phyloP scores from a whole-genome alignment of 2,329 filamentous ascomycete species.

The Penicillium concentricum region DNA sequence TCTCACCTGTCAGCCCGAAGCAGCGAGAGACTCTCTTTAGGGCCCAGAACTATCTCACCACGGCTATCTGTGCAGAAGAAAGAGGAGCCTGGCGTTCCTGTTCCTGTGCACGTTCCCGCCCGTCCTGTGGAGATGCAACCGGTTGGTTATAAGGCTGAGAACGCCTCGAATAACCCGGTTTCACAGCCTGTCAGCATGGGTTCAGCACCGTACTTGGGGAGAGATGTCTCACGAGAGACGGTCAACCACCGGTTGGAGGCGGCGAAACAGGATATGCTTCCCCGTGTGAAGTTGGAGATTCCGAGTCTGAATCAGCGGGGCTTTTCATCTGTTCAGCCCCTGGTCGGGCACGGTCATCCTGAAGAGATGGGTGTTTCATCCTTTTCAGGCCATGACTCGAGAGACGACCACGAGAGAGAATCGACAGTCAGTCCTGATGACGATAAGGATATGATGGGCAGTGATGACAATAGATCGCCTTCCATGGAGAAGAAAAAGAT shows the following conservation, averaged over 20 bases:
- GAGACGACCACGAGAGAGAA: constrained; percentile 20
- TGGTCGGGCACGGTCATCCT: constrained; percentile 15
- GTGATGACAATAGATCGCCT: constrained; percentile 30
- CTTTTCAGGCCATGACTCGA: constrained; percentile 11
- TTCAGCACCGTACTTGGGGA: constrained; percentile 16
- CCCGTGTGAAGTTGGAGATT: constrained; percentile 29
- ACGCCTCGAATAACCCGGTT: constrained; percentile 24
- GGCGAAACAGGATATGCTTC: constrained; percentile 20
- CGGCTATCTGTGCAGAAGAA: constrained; percentile 23
- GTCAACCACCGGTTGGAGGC: constrained; percentile 15
- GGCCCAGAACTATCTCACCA: constrained; percentile 22
- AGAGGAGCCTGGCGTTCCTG: constrained; percentile 18
- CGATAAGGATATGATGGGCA: constrained; percentile 28
- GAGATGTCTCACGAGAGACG: constrained; percentile 19
- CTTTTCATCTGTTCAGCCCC: constrained; percentile 16
- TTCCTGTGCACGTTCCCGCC: constrained; percentile 1
- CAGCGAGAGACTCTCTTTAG: constrained; percentile 24
- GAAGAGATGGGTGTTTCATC: constrained; percentile 14
- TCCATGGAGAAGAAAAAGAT: constrained; percentile 43
- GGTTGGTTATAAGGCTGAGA: constrained; percentile 28
- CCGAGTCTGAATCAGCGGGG: constrained; percentile 22
- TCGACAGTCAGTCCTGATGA: constrained; percentile 30
- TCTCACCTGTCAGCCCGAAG: constrained; percentile 30
- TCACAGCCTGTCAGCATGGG: constrained; percentile 8
- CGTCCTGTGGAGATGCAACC: constrained; percentile 28